Evolutionary conservation across 2,329 filamentous ascomycete species (phyloP).

Genomic region (Hortaea werneckii): DNA sequence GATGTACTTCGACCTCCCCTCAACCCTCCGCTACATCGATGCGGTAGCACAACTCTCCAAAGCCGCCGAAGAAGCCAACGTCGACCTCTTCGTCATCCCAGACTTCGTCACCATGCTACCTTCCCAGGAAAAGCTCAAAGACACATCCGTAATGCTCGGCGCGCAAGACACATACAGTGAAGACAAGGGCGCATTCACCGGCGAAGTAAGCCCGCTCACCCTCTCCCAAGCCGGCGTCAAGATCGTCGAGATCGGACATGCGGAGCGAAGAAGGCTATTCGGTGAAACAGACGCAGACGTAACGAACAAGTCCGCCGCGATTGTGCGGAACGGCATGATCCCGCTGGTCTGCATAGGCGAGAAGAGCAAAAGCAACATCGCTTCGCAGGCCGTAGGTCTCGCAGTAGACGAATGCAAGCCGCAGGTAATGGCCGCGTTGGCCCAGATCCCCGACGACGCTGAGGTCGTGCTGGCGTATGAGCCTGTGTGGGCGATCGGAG

Average conservation of each 20-base stretch:
- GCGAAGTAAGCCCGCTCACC: constrained; percentile 61
- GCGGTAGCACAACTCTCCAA: constrained; percentile 34
- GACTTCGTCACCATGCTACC: constrained; percentile 61
- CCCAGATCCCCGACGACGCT: constrained; percentile 48
- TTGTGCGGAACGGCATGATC: constrained; percentile 57
- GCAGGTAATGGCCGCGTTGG: constrained; percentile 57
- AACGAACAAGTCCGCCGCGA: constrained; percentile 59
- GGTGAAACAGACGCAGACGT: constrained; percentile 62
- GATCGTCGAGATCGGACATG: constrained; percentile 72
- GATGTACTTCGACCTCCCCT: constrained; percentile 65
- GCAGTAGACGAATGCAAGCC: constrained; percentile 56
- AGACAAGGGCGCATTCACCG: constrained; percentile 63
- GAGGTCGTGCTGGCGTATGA: constrained; percentile 76
- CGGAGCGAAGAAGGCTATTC: constrained; percentile 63
- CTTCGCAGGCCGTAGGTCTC: constrained; percentile 40
- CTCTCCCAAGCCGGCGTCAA: constrained; percentile 57
- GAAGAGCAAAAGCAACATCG: constrained; percentile 37
- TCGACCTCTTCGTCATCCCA: constrained; percentile 68
- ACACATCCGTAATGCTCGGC: constrained; percentile 50
- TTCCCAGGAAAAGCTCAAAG: constrained; percentile 36
- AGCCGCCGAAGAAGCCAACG: constrained; percentile 44
- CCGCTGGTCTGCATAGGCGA: constrained; percentile 78
- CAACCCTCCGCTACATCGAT: constrained; percentile 44
- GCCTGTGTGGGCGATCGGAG: constrained; percentile 82
- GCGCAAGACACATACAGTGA: constrained; percentile 69